Conservation (phyloP, 2,329 filamentous ascomycete species). For the Neofusicoccum sp. region DNA sequence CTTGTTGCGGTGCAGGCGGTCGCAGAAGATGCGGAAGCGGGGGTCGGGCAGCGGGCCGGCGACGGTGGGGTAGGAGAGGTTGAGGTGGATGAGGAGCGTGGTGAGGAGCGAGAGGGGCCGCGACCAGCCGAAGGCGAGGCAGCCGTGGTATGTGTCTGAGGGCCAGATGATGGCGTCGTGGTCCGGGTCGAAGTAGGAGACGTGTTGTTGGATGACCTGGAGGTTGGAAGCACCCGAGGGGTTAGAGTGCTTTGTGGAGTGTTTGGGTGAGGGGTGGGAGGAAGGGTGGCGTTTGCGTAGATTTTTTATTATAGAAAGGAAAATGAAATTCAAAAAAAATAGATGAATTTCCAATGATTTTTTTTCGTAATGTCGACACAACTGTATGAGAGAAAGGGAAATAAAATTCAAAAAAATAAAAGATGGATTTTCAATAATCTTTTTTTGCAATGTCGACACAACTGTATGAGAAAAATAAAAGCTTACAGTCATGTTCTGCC, state of each 20-base stretch:
- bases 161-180: conserved; percentile 58
- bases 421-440: too few relatives aligned
- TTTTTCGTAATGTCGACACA: too few relatives aligned
- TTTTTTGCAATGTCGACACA: background rate
- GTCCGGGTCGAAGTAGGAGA: conserved; percentile 56
- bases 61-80: conserved; percentile 54
- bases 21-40: conserved; percentile 45
- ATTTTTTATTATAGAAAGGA: too few relatives aligned
- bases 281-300: background rate
- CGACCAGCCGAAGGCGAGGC: conserved; percentile 50
- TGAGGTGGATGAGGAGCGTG: conserved; percentile 52
- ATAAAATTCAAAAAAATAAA: too few relatives aligned
- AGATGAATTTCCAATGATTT: too few relatives aligned
- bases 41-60: conserved; percentile 48
- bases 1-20: conserved; percentile 46
- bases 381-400: too few relatives aligned
- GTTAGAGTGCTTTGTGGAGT: background rate
- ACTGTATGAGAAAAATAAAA: background rate
- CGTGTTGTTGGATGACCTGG: conserved; percentile 56
- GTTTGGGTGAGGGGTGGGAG: background rate
- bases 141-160: conserved; percentile 53
- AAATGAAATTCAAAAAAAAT: too few relatives aligned
- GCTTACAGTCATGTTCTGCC: conserved; percentile 41
- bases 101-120: conserved; percentile 48
- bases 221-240: background rate